Conservation (phyloP, 768 basidiomycete species). For the Trametes maxima region DNA sequence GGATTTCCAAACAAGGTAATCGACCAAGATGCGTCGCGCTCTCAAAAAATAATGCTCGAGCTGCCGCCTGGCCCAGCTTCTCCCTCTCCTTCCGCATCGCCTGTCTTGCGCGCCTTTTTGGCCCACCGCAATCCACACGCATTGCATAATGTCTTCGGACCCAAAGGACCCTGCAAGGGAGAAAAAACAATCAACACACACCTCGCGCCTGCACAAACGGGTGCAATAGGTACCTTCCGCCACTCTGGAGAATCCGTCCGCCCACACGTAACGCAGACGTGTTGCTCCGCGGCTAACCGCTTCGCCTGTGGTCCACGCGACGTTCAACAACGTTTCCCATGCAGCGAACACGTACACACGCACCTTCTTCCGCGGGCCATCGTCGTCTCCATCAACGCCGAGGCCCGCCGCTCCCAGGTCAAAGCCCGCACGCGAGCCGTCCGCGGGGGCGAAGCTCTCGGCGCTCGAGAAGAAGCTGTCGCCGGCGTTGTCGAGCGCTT, state of each 20-base stretch:
- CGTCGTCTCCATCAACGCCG: constrained; percentile 39
- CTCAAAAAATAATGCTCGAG: constrained; percentile 1
- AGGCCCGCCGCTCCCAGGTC: constrained; percentile 4
- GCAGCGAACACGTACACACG: constrained; percentile 5
- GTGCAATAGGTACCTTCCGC: constrained; percentile 66
- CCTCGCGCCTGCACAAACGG: not conserved
- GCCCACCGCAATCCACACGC: constrained; percentile 96
- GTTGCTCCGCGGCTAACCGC: constrained; percentile 54
- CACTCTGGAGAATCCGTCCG: constrained; percentile 97
- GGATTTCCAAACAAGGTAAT: not conserved
- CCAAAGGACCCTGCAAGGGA: constrained; percentile 74
- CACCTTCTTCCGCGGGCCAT: constrained; percentile 64
- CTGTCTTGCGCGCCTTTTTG: constrained; percentile 59
- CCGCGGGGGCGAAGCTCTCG: constrained; percentile 19
- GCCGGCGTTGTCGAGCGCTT: constrained; percentile 15
- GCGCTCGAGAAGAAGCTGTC: constrained; percentile 14
- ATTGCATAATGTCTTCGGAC: constrained; percentile 98
- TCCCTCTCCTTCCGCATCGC: constrained; percentile 27
- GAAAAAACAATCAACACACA: not conserved
- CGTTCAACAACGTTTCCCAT: not conserved
- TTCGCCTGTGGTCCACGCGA: constrained; percentile 18
- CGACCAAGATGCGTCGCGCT: not conserved
- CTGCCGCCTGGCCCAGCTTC: not conserved
- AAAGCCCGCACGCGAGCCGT: constrained; percentile 6
- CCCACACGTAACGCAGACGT: constrained; percentile 92